Evolutionary conservation across 345 rosid genomes (phyloP).

Genomic region (Salix udensis): DNA sequence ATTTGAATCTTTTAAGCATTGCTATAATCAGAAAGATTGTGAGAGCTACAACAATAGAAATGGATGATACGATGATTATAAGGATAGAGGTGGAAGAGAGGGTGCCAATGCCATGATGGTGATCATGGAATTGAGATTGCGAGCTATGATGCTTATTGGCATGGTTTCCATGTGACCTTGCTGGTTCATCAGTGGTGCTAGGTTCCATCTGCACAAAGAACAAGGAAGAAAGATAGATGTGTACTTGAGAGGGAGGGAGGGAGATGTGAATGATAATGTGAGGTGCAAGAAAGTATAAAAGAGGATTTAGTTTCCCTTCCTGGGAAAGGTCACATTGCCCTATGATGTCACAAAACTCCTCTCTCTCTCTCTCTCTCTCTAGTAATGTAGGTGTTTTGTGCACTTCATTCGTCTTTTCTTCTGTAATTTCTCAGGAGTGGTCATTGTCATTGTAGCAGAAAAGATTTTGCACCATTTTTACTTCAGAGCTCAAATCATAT

Average conservation of each 20-base stretch:
- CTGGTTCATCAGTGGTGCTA: constrained; percentile 21
- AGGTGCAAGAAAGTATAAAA: not conserved
- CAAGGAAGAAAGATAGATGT: not conserved
- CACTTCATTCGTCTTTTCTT: constrained; percentile 41
- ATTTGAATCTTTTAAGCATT: constrained; percentile 47
- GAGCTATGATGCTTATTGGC: constrained; percentile 19
- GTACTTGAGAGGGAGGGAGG: constrained; percentile 10
- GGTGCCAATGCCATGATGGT: constrained; percentile 18
- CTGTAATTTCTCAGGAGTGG: constrained; percentile 40
- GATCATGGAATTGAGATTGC: constrained; percentile 11
- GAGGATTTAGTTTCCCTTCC: constrained; percentile 18
- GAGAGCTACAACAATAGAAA: constrained; percentile 39
- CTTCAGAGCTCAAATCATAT: constrained; percentile 10
- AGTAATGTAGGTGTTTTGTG: constrained; percentile 13
- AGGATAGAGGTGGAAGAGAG: constrained; percentile 46
- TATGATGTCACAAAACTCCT: constrained; percentile 15
- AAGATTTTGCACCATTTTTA: constrained; percentile 12
- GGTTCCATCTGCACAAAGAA: constrained; percentile 37
- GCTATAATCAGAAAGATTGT: constrained; percentile 38
- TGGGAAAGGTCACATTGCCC: constrained; percentile 23
- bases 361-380: constrained; percentile 22
- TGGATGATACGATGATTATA: constrained; percentile 36
- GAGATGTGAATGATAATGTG: not conserved
- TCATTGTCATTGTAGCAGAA: constrained; percentile 41
- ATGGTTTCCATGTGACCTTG: constrained; percentile 26